Conservation (phyloP, 2,329 filamentous ascomycete species). For the Phyllosticta citriasiana region DNA sequence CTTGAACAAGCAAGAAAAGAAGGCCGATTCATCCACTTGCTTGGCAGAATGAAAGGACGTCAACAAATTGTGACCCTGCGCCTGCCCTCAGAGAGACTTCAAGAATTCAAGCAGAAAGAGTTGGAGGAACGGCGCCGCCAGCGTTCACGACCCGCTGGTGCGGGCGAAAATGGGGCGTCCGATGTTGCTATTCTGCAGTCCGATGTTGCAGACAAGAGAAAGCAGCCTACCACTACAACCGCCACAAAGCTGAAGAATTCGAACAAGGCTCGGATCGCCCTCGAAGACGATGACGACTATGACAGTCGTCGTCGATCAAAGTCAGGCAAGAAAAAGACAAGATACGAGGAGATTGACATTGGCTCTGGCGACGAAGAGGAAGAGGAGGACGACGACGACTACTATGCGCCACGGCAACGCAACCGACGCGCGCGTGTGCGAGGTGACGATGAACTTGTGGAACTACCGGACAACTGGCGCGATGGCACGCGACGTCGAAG, state of each 20-base stretch:
- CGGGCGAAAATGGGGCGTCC: conserved; percentile 17
- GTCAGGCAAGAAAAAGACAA: conserved; percentile 11
- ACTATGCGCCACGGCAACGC: conserved; percentile 6
- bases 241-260: conserved; percentile 21
- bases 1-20: conserved; percentile 33
- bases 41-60: conserved; percentile 35
- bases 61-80: conserved; percentile 34
- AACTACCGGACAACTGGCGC: conserved; percentile 32
- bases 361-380: conserved; percentile 35
- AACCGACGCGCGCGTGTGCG: neutral
- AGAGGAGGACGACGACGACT: conserved; percentile 22
- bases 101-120: conserved; percentile 25
- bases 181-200: conserved; percentile 26
- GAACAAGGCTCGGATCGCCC: conserved; percentile 26
- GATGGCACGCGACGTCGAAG: conserved; percentile 26
- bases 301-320: conserved; percentile 15
- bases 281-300: conserved; percentile 33
- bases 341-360: conserved; percentile 38
- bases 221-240: conserved; percentile 9
- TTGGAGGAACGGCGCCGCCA: conserved; percentile 16
- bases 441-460: conserved; percentile 24
- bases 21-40: conserved; percentile 36
- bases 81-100: conserved; percentile 27
- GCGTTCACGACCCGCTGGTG: conserved; percentile 1
- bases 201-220: conserved; percentile 19